Base-by-base conservation (phyloP, 768 basidiomycete genomes). In the Trametes gibbosa region DNA sequence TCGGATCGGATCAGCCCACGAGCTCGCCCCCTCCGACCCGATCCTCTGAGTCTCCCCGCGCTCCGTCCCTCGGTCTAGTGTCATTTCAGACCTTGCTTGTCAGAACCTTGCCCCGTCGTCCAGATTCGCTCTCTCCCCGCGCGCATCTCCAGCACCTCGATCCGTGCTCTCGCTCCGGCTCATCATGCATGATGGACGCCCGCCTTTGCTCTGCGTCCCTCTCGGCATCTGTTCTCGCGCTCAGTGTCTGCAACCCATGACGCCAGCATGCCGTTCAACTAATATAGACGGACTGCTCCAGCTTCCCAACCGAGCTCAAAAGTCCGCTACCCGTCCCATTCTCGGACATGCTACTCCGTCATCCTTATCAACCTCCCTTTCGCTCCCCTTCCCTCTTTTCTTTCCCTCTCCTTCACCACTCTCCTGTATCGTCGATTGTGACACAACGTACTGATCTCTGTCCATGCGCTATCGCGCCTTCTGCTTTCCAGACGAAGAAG, bases 1-100 rank as follows among this genome's bases (percentile, higher is more conserved):
- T 46, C 60, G 54, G 54, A 51, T 34, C 59, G 53, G 60, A 61
- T 61, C 60, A 61, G 45, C 55, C 25, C 60, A 56, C 53, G 60
- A 61, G 54, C 60, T n/a, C 17, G 6, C 14, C 53, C 47, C 43
- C n/a, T 37, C 35, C n/a, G n/a, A n/a, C n/a, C n/a, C n/a, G n/a
- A n/a, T n/a, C 5, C 23, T 16, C 46, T 21, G 21, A n/a, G 14
- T 4, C 52, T n/a, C 37, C 24, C 16, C 21, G 13, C 45, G 21
- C 34, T 34, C 16, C 46, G 46, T 19, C 23, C 6, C 43, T 14
- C 43, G 29, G 29, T 48, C n/a, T 19, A 45, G 23, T 35, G 42
- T 46, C 25, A 19, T 17, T n/a, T 25, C 43, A 12, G 17, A 39
- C 23, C 35, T 23, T 48, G 37, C 5, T 8, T 19, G 34, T 27